Evolutionary conservation across 2,329 filamentous ascomycete genomes (phyloP).

Genomic region (Neofusicoccum cordaticola): DNA sequence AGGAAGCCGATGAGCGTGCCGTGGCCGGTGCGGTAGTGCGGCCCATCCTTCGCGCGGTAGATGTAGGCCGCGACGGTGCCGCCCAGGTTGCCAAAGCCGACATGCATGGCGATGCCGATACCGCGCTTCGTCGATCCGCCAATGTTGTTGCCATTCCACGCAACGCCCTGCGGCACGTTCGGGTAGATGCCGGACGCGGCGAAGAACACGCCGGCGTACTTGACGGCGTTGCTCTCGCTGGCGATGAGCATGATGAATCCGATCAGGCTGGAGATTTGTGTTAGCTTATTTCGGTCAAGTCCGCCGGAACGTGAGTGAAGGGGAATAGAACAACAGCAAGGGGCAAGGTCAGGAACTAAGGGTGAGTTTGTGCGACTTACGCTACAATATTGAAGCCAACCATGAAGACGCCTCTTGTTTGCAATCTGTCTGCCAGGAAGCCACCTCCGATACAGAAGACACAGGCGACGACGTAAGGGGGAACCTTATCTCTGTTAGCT

Average conservation of each 20-base stretch:
- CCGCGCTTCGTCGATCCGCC: constrained; percentile 55
- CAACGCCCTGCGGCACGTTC: constrained; percentile 55
- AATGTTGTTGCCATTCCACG: constrained; percentile 60
- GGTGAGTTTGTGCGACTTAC: background rate
- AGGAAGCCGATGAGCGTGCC: constrained; percentile 44
- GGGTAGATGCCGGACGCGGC: constrained; percentile 49
- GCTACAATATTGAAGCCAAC: background rate
- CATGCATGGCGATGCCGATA: constrained; percentile 57
- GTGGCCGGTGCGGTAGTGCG: constrained; percentile 47
- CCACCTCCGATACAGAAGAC: constrained; percentile 33
- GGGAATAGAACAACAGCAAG: background rate
- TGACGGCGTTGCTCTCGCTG: constrained; percentile 28
- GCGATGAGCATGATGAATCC: constrained; percentile 41
- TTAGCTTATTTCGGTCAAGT: background rate
- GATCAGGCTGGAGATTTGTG: constrained; percentile 25
- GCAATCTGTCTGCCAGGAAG: constrained; percentile 27
- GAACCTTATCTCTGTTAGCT: constrained; percentile 31
- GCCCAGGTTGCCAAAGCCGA: constrained; percentile 47
- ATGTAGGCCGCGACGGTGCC: constrained; percentile 45
- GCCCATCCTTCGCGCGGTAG: constrained; percentile 44
- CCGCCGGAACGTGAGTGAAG: background rate
- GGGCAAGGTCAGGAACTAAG: background rate
- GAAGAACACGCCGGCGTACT: constrained; percentile 43
- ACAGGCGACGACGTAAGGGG: constrained; percentile 57
- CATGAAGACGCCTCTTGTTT: constrained; percentile 10